Conservation (phyloP, 108 stramenopile genomes). For the Cyclostephanos tholiformis region DNA sequence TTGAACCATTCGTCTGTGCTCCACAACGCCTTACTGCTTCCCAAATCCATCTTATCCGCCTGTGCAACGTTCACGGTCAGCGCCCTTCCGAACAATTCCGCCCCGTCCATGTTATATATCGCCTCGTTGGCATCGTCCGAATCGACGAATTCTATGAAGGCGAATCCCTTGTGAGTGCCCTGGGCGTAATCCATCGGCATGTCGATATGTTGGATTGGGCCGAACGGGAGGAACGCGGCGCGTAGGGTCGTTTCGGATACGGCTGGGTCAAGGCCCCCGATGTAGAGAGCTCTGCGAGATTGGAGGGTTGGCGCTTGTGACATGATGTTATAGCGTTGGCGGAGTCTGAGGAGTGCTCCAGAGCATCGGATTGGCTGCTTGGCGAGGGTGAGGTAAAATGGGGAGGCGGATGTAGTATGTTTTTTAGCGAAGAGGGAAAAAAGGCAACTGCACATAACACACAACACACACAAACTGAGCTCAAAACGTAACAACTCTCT, state of each 20-base stretch:
- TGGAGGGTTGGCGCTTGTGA: slow-evolving; percentile 37
- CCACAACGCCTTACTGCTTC: slow-evolving; percentile 82
- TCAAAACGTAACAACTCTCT: no score
- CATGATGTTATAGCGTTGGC: slow-evolving; percentile 9
- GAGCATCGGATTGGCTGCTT: no score
- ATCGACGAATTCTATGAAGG: slow-evolving; percentile 92
- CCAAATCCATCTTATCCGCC: slow-evolving; percentile 61
- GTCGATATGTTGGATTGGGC: slow-evolving; percentile 59
- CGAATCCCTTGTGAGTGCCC: slow-evolving; percentile 87
- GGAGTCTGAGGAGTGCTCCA: no score
- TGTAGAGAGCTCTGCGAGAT: slow-evolving; percentile 59
- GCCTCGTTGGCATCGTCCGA: slow-evolving; percentile 89
- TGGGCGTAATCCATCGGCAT: slow-evolving; percentile 80
- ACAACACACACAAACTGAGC: no score
- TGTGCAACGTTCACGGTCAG: slow-evolving; percentile 87
- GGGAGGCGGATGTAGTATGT: no score
- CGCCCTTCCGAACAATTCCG: slow-evolving; percentile 86
- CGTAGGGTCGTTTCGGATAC: slow-evolving; percentile 85
- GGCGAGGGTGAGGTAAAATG: no score
- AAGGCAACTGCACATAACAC: no score
- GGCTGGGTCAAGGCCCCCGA: slow-evolving; percentile 90
- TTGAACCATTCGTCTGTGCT: slow-evolving; percentile 73
- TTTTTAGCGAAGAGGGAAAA: no score
- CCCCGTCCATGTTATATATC: slow-evolving; percentile 95
- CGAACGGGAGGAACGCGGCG: slow-evolving; percentile 96